Evolutionary conservation across 805 yeast species (phyloP), one percentile per base, ranked within the genome.

Genomic region (Scheffersomyces stipitis): DNA sequence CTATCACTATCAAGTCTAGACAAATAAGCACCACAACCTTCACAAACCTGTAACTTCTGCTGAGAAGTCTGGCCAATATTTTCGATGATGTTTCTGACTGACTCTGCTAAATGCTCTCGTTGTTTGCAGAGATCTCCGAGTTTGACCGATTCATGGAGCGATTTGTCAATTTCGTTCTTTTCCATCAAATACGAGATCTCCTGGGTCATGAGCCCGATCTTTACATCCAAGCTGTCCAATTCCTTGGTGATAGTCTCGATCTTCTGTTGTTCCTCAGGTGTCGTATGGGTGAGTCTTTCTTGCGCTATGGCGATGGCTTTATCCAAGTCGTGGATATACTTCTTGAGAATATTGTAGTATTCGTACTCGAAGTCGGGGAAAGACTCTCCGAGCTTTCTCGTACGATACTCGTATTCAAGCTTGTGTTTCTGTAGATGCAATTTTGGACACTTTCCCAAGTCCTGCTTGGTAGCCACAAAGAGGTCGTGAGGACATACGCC

Each of bases 41-140:
- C 85, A 61, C 98, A 90, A 1, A 87, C 95, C 58, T 89, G 96
- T 31, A 90, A 68, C 57, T 87, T 86, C 52, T 90, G 97, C 53
- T 86, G 95, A 1, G 93, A 87, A 9, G 89, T 76, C 48, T 86
- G 91, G 2, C 95, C 93, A 5, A 83, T 71, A 51, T 78, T 81
- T 39, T 86, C 96, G 10, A 81, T 74, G 5, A 84, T 61, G 17
- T 67, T 71, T 28, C 83, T 64, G 3, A 84, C 80, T 33, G 72
- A 75, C 35, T 75, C 76, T 1, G 82, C 78, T 13, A 80, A 62
- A 14, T 56, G 54, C 18, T 71, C 76, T 46, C 89, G 65, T 45
- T 76, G 73, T 26, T 64, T 64, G 41, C 52, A 71, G 39, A 71
- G 58, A 27, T 63, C 70, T 23, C 73, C 68, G 31, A 80, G 56